phyloP scores from a whole-genome alignment of 345 rosid genomes.

The Lumnitzera racemosa region DNA sequence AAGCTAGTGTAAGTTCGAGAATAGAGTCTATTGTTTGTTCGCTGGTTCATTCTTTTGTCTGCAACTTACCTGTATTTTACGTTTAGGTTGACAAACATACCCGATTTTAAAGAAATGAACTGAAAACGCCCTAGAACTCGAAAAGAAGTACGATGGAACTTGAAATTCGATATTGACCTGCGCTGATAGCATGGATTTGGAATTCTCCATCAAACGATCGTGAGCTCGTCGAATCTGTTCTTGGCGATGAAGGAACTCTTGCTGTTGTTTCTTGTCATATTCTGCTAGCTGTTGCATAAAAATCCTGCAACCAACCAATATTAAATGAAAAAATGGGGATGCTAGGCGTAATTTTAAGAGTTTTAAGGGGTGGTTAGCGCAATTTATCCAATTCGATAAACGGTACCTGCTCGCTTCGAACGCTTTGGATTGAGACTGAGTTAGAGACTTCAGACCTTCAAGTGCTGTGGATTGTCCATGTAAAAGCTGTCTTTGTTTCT shows the following conservation, averaged over 20 bases:
- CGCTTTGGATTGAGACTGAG: conserved; percentile 65
- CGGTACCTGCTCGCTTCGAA: conserved; percentile 60
- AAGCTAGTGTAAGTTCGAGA: background rate
- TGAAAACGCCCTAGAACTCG: background rate
- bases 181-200: conserved; percentile 63
- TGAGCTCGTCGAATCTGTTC: conserved; percentile 59
- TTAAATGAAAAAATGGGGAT: too few relatives aligned
- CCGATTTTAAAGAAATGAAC: too few relatives aligned
- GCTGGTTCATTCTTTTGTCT: too few relatives aligned
- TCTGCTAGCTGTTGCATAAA: conserved; percentile 52
- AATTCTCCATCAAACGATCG: conserved; percentile 56
- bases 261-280: conserved; percentile 56
- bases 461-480: conserved; percentile 64
- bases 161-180: conserved; percentile 31
- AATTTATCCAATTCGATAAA: too few relatives aligned
- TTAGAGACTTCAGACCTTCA: conserved; percentile 52
- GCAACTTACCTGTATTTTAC: too few relatives aligned
- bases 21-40: too few relatives aligned
- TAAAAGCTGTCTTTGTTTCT: conserved; percentile 59
- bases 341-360: too few relatives aligned
- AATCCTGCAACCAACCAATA: conserved; percentile 29
- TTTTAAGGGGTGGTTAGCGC: too few relatives aligned
- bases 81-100: too few relatives aligned
- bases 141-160: background rate
- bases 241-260: conserved; percentile 61